A percentile compares a stretch with the other conserved stretches of the same genome.
Evolutionary conservation across 257 asterid genomes (phyloP).

Genomic region (Lithospermum erythrorhizon): DNA sequence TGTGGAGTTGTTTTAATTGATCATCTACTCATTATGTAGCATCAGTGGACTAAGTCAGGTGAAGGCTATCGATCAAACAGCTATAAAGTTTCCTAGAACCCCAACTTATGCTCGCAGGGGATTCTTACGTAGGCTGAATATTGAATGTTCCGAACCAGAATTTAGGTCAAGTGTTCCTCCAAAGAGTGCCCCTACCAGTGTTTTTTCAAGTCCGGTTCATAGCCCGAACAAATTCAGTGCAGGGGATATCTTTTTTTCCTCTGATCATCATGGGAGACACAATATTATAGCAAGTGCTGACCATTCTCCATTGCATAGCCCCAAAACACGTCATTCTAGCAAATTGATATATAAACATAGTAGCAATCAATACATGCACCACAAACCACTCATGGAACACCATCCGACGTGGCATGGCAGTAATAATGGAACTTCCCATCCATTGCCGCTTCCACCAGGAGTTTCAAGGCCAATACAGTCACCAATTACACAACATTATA

Average conservation of each 20-base stretch:
- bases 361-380: conserved; percentile 16
- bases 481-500: conserved; percentile 21
- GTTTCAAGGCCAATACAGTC: conserved; percentile 30
- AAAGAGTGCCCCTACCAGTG: conserved; percentile 72
- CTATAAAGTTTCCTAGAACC: conserved; percentile 9
- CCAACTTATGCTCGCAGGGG: conserved; percentile 40
- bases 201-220: conserved; percentile 48
- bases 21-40: conserved; percentile 24
- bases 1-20: conserved; percentile 4
- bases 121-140: conserved; percentile 27
- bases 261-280: conserved; percentile 17
- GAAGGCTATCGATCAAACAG: conserved; percentile 29
- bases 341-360: conserved; percentile 14
- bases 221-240: conserved; percentile 58
- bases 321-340: conserved; percentile 17
- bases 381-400: conserved; percentile 35
- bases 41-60: conserved; percentile 4
- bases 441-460: conserved; percentile 72
- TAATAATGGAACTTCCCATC: conserved; percentile 36
- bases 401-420: conserved; percentile 20
- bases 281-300: conserved; percentile 23
- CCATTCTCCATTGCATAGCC: conserved; percentile 45
- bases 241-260: conserved; percentile 30
- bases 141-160: conserved; percentile 27
- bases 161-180: conserved; percentile 35